Percentiles rank a stretch among this genome's conserved stretches.
Evolutionary conservation across 371 early-diverging fungal species (phyloP).

Genomic region (Mortierella sp.): DNA sequence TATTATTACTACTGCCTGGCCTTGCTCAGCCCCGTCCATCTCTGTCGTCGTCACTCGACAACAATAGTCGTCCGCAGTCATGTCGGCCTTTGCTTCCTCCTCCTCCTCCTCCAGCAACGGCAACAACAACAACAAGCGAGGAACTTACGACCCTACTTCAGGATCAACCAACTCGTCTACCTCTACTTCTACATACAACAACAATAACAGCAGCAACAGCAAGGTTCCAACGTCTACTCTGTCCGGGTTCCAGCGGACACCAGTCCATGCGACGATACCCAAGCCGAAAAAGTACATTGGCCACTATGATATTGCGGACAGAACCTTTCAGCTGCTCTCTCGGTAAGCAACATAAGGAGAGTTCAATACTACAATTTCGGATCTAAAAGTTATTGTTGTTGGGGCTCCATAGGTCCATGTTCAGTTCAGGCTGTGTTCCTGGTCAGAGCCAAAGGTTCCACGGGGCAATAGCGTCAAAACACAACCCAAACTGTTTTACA

Average conservation of each 20-base stretch:
- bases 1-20: neutral
- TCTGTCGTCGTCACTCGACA: slow-evolving; percentile 3
- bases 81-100: slow-evolving; percentile 1
- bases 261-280: slow-evolving; percentile 22
- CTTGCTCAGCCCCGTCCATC: neutral
- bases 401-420: neutral
- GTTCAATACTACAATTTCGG: neutral
- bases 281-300: slow-evolving; percentile 48
- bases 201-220: neutral
- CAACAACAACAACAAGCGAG: slow-evolving; percentile 2
- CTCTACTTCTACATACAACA: neutral
- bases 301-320: slow-evolving; percentile 57
- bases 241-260: slow-evolving; percentile 12
- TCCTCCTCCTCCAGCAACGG: neutral
- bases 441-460: slow-evolving; percentile 4
- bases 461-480: no score
- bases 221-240: slow-evolving; percentile 3
- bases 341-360: slow-evolving; percentile 22
- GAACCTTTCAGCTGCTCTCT: slow-evolving; percentile 55
- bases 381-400: neutral
- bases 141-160: neutral
- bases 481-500: neutral
- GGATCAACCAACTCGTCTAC: slow-evolving; percentile 5
- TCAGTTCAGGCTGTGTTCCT: neutral
- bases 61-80: neutral